Conservation (phyloP, 1,284 basidiomycete genomes). For the Malassezia yamatoensis region DNA sequence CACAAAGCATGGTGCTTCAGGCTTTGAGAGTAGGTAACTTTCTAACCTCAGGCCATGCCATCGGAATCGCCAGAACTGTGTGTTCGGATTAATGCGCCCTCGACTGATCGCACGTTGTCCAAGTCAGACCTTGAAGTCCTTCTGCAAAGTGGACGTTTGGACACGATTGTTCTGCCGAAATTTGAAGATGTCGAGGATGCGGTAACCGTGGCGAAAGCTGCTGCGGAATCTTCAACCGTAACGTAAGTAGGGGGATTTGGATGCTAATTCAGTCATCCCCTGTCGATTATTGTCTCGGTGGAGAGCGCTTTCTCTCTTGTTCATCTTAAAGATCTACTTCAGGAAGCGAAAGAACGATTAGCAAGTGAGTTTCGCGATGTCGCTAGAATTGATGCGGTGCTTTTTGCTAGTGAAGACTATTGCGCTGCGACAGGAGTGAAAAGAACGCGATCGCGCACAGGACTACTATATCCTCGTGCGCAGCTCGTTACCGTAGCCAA, state of each 20-base stretch:
- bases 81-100: constrained; percentile 45
- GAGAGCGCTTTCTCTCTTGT: constrained; percentile 36
- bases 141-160: constrained; percentile 20
- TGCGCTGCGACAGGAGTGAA: constrained; percentile 75
- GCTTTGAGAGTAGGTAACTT: constrained; percentile 26
- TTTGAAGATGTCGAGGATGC: constrained; percentile 37
- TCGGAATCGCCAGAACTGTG: constrained; percentile 26
- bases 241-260: constrained; percentile 9
- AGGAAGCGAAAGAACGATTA: constrained; percentile 4
- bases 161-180: constrained; percentile 41
- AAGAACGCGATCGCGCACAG: constrained; percentile 63
- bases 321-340: constrained; percentile 30
- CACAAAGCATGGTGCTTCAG: constrained; percentile 33
- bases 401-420: constrained; percentile 47
- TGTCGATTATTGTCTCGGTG: constrained; percentile 35
- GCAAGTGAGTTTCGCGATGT: constrained; percentile 1
- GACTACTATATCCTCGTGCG: constrained; percentile 76
- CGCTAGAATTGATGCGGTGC: constrained; percentile 25
- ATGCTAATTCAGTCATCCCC: constrained; percentile 1
- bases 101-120: constrained; percentile 18
- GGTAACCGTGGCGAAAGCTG: constrained; percentile 13
- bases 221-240: constrained; percentile 9
- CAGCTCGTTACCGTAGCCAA: constrained; percentile 73
- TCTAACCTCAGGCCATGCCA: constrained; percentile 12
- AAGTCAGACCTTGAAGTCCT: constrained; percentile 38